These are phyloP conservation scores for Phytomonas sp. DNA, from an alignment of 208 protist species.

Conservation along the genomic window DNA sequence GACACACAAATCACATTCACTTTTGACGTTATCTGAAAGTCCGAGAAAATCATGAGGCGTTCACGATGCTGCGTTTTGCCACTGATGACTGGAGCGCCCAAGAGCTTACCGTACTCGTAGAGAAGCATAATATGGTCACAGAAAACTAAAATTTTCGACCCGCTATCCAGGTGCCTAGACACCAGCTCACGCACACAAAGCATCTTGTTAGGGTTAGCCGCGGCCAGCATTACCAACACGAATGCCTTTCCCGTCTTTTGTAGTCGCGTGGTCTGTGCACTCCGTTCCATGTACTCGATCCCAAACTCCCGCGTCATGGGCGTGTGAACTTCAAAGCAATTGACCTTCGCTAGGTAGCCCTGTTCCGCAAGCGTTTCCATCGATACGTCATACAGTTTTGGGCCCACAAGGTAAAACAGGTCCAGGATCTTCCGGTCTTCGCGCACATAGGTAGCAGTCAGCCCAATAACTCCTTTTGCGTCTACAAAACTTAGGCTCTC, in stretches of 20 bases:
- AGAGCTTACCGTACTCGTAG: slow-evolving; percentile 87
- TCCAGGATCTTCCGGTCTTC: slow-evolving; percentile 98
- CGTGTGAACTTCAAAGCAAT: slow-evolving; percentile 97
- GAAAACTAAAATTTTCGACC: slow-evolving; percentile 99
- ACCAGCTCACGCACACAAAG: slow-evolving; percentile 90
- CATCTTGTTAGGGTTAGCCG: slow-evolving; percentile 88
- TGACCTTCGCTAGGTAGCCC: slow-evolving; percentile 96
- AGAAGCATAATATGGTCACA: slow-evolving; percentile 97
- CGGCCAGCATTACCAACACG: slow-evolving; percentile 68
- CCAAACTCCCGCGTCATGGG: slow-evolving; percentile 96
- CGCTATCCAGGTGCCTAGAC: slow-evolving; percentile 78
- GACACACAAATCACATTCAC: slow-evolving; percentile 96
- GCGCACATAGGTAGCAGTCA: slow-evolving; percentile 94
- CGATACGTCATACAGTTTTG: slow-evolving; percentile 99
- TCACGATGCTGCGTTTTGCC: slow-evolving; percentile 91
- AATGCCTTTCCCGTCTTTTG: slow-evolving; percentile 15
- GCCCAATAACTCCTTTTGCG: slow-evolving; percentile 96
- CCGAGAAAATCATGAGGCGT: slow-evolving; percentile 88
- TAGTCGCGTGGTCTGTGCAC: slow-evolving; percentile 10
- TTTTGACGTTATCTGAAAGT: slow-evolving; percentile 88
- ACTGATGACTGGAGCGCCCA: slow-evolving; percentile 90
- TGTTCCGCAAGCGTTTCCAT: slow-evolving; percentile 95
- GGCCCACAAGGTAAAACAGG: slow-evolving; percentile 98
- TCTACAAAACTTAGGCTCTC: slow-evolving; percentile 88
- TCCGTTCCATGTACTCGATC: slow-evolving; percentile 77